Conservation (phyloP, 331 rosid genomes). For the Spiraea crenata region DNA sequence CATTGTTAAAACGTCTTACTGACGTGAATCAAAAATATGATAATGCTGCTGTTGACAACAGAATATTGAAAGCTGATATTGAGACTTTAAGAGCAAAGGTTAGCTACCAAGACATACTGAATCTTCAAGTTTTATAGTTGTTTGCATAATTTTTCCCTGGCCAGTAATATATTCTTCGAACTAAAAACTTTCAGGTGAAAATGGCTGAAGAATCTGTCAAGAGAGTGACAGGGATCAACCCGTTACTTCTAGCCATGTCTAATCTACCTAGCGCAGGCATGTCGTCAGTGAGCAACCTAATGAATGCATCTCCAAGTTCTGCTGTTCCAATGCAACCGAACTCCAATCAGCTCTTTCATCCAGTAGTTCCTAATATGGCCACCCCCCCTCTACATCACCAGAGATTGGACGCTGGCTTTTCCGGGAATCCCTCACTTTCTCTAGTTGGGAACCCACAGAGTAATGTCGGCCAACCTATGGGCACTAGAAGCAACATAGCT, state of each 20-base stretch:
- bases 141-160: neutral
- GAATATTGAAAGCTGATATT: conserved; percentile 60
- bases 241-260: conserved; percentile 46
- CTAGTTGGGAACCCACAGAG: conserved; percentile 21
- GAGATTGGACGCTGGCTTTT: conserved; percentile 33
- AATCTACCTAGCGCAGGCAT: conserved; percentile 27
- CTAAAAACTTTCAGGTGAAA: conserved; percentile 41
- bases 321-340: conserved; percentile 36
- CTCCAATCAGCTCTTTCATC: conserved; percentile 46
- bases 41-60: conserved; percentile 49
- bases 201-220: conserved; percentile 59
- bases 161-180: neutral
- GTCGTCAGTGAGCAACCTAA: conserved; percentile 16
- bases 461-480: conserved; percentile 13
- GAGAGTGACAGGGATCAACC: conserved; percentile 50
- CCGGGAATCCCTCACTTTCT: conserved; percentile 19
- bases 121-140: neutral
- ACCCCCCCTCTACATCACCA: conserved; percentile 31
- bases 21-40: conserved; percentile 53
- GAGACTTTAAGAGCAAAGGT: conserved; percentile 65
- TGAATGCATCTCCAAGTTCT: conserved; percentile 25
- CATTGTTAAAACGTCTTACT: conserved; percentile 45
- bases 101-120: conserved; percentile 2
- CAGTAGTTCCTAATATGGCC: conserved; percentile 25
- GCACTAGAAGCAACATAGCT: conserved; percentile 27